These are phyloP conservation scores for Alloascoidea africana DNA, from an alignment of 805 yeast species.

Conservation along the genomic window DNA sequence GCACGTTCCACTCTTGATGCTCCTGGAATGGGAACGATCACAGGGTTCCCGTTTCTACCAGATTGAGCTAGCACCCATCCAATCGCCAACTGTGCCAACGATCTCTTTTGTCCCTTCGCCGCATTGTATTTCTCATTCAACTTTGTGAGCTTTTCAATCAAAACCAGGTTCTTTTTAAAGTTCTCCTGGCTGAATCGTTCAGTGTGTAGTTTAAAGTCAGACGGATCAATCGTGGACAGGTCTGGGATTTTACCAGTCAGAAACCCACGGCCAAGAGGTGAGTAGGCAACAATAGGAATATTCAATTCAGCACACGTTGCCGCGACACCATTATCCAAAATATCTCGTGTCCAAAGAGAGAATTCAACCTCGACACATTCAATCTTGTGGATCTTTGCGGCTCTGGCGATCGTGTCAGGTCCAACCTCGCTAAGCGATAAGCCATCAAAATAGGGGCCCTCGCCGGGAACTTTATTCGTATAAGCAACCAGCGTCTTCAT, in stretches of 20 bases:
- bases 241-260: conserved; percentile 47
- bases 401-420: conserved; percentile 43
- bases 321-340: conserved; percentile 46
- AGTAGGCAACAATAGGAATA: conserved; percentile 63
- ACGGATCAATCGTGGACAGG: conserved; percentile 31
- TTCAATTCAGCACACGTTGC: conserved; percentile 37
- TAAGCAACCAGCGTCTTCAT: conserved; percentile 42
- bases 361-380: conserved; percentile 67
- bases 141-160: conserved; percentile 33
- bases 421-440: conserved; percentile 64
- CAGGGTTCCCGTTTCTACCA: conserved; percentile 24
- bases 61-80: conserved; percentile 43
- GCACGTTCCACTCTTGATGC: conserved; percentile 47
- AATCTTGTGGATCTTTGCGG: conserved; percentile 37
- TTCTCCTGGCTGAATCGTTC: conserved; percentile 50
- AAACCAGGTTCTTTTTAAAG: conserved; percentile 31
- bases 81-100: conserved; percentile 55
- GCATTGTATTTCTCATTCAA: too few relatives aligned
- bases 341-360: conserved; percentile 54
- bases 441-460: conserved; percentile 51
- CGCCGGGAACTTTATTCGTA: conserved; percentile 40
- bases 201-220: conserved; percentile 33
- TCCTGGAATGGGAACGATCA: conserved; percentile 70
- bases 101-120: conserved; percentile 30
- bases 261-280: conserved; percentile 73